Percentiles rank a stretch among this genome's conserved stretches.
Conservation (phyloP, 495 filamentous ascomycete genomes). For the Lophium mytilinum region DNA sequence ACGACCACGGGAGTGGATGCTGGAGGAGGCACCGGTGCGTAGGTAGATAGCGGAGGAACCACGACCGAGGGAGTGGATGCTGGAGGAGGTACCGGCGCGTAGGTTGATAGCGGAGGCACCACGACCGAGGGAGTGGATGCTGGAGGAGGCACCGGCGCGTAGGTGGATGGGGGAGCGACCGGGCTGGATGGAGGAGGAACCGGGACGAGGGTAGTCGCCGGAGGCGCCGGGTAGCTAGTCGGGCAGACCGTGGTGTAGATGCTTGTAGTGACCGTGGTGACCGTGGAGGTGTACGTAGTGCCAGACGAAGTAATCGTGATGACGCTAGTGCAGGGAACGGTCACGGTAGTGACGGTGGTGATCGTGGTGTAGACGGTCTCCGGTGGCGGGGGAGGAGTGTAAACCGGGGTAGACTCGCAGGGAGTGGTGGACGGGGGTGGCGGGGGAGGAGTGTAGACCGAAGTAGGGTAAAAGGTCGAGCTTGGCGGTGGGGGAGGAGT, state of each 20-base stretch:
- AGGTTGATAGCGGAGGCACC: no score
- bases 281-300: constrained; percentile 1
- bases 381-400: not conserved
- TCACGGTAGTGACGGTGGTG: constrained; percentile 11
- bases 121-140: not conserved
- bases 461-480: not conserved
- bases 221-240: constrained; percentile 3
- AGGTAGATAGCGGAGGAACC: not conserved
- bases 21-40: not conserved
- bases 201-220: constrained; percentile 1
- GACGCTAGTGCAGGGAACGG: constrained; percentile 9
- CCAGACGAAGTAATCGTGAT: constrained; percentile 6
- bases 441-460: constrained; percentile 1
- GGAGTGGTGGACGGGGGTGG: not conserved
- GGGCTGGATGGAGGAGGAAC: not conserved
- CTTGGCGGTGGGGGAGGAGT: constrained; percentile 6
- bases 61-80: no score
- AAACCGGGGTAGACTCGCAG: not conserved
- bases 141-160: not conserved
- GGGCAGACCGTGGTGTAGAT: constrained; percentile 11
- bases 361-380: constrained; percentile 2
- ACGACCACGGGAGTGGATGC: not conserved
- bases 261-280: not conserved
- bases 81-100: no score
- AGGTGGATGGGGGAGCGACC: not conserved